phyloP scores from a whole-genome alignment of 2,329 filamentous ascomycete genomes.

The Chrysoporthe deuterocubensis region DNA sequence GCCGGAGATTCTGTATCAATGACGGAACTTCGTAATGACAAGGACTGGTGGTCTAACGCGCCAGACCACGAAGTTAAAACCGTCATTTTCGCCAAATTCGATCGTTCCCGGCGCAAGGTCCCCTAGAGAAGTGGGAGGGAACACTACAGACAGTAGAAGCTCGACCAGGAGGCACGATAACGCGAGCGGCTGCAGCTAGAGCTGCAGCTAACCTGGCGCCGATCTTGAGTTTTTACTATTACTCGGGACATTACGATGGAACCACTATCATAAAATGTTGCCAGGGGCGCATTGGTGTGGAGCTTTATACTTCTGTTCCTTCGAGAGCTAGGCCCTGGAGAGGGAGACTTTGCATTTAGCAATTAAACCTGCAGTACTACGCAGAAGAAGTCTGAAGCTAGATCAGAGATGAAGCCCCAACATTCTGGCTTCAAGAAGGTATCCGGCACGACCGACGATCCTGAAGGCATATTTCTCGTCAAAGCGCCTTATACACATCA shows the following conservation, averaged over 20 bases:
- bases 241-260: neutral
- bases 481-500: too few relatives aligned
- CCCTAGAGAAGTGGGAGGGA: neutral
- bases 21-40: neutral
- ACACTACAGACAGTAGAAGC: too few relatives aligned
- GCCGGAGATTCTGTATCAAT: neutral
- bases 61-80: neutral
- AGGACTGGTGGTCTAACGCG: neutral
- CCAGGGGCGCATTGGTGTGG: neutral
- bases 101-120: neutral
- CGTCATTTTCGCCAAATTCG: neutral
- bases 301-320: neutral
- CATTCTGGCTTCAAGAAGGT: too few relatives aligned
- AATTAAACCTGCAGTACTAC: neutral
- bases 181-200: neutral
- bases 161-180: neutral
- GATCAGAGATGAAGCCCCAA: too few relatives aligned
- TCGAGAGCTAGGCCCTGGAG: neutral
- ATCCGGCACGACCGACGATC: too few relatives aligned
- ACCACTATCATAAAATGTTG: neutral
- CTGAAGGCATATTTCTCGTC: too few relatives aligned
- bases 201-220: neutral
- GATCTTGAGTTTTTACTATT: neutral
- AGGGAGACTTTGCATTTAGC: neutral
- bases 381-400: neutral